These are phyloP conservation scores for Holtermannia corniformis DNA, from an alignment of 768 basidiomycete species.

Conservation along the genomic window DNA sequence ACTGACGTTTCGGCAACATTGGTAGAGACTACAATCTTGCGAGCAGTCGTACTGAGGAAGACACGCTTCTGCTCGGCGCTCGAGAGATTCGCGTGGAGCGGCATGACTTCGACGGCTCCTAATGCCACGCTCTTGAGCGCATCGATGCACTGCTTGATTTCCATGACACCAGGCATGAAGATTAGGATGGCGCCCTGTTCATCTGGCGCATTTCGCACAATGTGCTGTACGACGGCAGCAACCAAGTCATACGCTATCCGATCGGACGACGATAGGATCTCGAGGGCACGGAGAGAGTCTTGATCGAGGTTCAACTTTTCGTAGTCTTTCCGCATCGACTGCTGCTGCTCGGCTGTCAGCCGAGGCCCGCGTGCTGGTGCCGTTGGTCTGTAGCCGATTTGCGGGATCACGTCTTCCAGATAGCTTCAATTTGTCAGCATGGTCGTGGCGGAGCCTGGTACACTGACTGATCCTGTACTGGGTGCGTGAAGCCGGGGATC, in stretches of 20 bases:
- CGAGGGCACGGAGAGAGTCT: conserved; percentile 51
- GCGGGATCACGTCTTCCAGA: conserved; percentile 65
- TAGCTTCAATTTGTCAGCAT: conserved; percentile 50
- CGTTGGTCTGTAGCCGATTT: conserved; percentile 52
- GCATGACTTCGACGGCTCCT: conserved; percentile 46
- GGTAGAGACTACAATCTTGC: conserved; percentile 82
- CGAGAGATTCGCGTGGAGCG: conserved; percentile 81
- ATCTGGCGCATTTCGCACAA: conserved; percentile 47
- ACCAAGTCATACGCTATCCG: conserved; percentile 70
- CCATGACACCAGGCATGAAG: conserved; percentile 83
- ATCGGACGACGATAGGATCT: conserved; percentile 53
- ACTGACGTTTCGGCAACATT: conserved; percentile 80
- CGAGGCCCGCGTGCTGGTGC: conserved; percentile 42
- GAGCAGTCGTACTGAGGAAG: conserved; percentile 53
- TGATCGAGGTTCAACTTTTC: conserved; percentile 50
- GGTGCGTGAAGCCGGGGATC: conserved; percentile 75
- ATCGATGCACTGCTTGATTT: conserved; percentile 69
- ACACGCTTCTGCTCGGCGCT: conserved; percentile 72
- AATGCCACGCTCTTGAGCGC: conserved; percentile 43
- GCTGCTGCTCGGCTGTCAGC: conserved; percentile 47
- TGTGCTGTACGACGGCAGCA: conserved; percentile 56
- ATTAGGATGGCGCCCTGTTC: conserved; percentile 62
- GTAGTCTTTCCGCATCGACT: conserved; percentile 49
- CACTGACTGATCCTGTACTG: conserved; percentile 62
- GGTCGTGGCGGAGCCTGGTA: background rate